Percentiles rank a stretch among this genome's conserved stretches.
Evolutionary conservation across 2,329 filamentous ascomycete genomes (phyloP).

Genomic region (Exophiala dermatitidis): DNA sequence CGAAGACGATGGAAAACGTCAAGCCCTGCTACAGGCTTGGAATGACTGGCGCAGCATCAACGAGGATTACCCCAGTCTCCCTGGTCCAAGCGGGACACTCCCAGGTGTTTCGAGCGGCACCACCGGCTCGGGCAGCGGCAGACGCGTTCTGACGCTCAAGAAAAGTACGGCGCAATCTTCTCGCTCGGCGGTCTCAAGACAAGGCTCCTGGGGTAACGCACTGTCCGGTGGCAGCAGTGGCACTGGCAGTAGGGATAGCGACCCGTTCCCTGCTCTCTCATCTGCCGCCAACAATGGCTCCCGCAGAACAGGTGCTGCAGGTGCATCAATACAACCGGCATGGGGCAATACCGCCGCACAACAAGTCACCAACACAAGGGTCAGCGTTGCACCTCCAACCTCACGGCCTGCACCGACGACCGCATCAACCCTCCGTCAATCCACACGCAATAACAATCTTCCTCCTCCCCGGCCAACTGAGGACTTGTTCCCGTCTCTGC

Average conservation of each 20-base stretch:
- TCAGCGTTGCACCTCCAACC: constrained; percentile 11
- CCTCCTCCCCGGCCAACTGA: constrained; percentile 31
- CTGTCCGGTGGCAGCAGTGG: constrained; percentile 29
- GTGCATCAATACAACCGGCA: constrained; percentile 5
- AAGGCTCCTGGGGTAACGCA: constrained; percentile 51
- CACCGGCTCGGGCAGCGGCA: constrained; percentile 46
- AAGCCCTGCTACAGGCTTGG: constrained; percentile 73
- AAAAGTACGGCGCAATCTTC: constrained; percentile 62
- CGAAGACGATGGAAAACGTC: constrained; percentile 69
- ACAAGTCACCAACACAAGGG: constrained; percentile 25
- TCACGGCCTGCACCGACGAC: constrained; percentile 16
- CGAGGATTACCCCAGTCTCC: constrained; percentile 86
- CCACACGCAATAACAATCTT: constrained; percentile 14
- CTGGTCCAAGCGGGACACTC: constrained; percentile 63
- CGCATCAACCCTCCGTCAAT: constrained; percentile 10
- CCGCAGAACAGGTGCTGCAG: constrained; percentile 21
- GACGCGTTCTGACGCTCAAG: constrained; percentile 58
- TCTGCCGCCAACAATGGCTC: constrained; percentile 28
- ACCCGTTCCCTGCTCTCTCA: constrained; percentile 42
- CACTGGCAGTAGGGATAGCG: constrained; percentile 29
- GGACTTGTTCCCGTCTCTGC: constrained; percentile 76
- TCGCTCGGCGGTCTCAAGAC: constrained; percentile 50
- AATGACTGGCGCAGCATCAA: constrained; percentile 94
- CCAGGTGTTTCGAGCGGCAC: constrained; percentile 48
- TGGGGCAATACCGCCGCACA: constrained; percentile 22